These are phyloP conservation scores for Lotmaria passim DNA, from an alignment of 208 protist species.

Conservation along the genomic window DNA sequence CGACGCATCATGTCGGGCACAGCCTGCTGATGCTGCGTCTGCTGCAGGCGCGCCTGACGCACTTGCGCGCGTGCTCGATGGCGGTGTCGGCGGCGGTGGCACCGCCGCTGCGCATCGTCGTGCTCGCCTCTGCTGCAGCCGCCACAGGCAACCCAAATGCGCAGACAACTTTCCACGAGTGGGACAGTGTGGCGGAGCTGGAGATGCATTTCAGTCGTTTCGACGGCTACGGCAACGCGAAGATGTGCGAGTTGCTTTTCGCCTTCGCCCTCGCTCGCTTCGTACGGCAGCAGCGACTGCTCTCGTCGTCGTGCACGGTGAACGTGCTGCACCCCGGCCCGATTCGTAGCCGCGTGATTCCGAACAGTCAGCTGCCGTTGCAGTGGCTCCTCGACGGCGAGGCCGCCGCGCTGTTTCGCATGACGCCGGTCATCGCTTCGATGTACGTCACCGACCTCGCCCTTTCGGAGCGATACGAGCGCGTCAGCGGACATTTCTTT, in stretches of 20 bases:
- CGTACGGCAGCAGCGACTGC: slow-evolving; percentile 39
- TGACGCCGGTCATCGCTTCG: slow-evolving; percentile 60
- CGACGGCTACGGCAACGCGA: slow-evolving; percentile 51
- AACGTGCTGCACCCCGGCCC: slow-evolving; percentile 65
- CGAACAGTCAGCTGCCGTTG: slow-evolving; percentile 50
- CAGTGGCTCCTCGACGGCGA: slow-evolving; percentile 46
- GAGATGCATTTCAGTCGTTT: slow-evolving; percentile 39
- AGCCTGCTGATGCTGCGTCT: slow-evolving; percentile 62
- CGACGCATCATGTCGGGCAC: slow-evolving; percentile 65
- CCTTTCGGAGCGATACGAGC: slow-evolving; percentile 58
- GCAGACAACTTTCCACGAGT: slow-evolving; percentile 40
- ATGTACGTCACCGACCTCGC: slow-evolving; percentile 69
- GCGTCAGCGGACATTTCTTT: slow-evolving; percentile 70
- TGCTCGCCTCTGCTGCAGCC: slow-evolving; percentile 53
- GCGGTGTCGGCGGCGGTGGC: slow-evolving; percentile 11
- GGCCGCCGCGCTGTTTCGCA: slow-evolving; percentile 42
- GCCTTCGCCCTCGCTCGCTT: slow-evolving; percentile 60
- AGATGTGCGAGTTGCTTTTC: slow-evolving; percentile 78
- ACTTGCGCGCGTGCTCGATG: slow-evolving; percentile 18
- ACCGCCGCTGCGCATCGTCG: slow-evolving; percentile 56
- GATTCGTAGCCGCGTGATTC: slow-evolving; percentile 44
- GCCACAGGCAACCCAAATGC: slow-evolving; percentile 39
- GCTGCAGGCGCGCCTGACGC: slow-evolving; percentile 38
- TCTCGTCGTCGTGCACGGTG: slow-evolving; percentile 52
- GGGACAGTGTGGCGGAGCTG: slow-evolving; percentile 28